These are phyloP conservation scores for Fusarium pininemorale DNA, from an alignment of 2,329 filamentous ascomycete genomes.

Conservation along the genomic window DNA sequence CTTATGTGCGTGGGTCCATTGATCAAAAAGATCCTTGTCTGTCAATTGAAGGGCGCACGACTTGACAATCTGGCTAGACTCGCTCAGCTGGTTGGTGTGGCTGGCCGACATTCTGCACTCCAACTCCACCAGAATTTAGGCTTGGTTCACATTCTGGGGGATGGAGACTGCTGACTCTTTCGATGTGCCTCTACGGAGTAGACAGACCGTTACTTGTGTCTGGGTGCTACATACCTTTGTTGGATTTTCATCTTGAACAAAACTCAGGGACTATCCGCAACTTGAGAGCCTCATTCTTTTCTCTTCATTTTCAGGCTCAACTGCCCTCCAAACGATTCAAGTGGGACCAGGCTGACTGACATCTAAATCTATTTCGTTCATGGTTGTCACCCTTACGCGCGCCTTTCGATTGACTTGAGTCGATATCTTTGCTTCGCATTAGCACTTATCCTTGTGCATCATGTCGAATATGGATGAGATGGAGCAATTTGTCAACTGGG, in stretches of 20 bases:
- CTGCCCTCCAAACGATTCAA: conserved; percentile 7
- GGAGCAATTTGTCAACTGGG: conserved; percentile 73
- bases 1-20: conserved; percentile 22
- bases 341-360: conserved; percentile 19
- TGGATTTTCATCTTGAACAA: conserved; percentile 36
- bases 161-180: conserved; percentile 28
- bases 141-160: conserved; percentile 13
- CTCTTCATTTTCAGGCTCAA: conserved; percentile 18
- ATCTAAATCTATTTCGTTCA: conserved; percentile 6
- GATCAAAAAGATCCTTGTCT: conserved; percentile 35
- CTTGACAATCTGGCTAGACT: conserved; percentile 41
- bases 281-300: conserved; percentile 12
- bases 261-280: conserved; percentile 34
- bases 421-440: conserved; percentile 26
- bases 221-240: not conserved
- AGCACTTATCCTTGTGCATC: conserved; percentile 23
- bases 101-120: conserved; percentile 29
- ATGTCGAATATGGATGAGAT: conserved; percentile 59
- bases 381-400: conserved; percentile 29
- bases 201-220: conserved; percentile 17
- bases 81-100: conserved; percentile 28
- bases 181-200: not conserved
- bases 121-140: conserved; percentile 22
- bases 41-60: conserved; percentile 45
- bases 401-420: conserved; percentile 37